Conservation (phyloP, 2,329 filamentous ascomycete species). For the Fusarium hostae region DNA sequence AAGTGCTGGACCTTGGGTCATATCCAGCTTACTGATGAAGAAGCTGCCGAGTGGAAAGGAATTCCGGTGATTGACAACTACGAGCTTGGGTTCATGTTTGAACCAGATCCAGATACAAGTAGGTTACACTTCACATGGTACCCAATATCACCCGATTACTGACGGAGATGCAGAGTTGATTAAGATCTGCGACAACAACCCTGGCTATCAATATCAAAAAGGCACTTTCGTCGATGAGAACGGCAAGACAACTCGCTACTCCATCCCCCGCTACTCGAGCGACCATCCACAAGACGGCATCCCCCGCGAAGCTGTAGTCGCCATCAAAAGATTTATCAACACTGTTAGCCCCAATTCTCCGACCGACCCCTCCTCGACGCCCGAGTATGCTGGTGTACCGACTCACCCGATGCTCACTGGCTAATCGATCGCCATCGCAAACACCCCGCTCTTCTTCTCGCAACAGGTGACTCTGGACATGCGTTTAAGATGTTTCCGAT, state of each 20-base stretch:
- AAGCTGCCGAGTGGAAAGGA: neutral
- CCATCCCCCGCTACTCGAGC: constrained; percentile 5
- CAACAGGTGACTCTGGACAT: constrained; percentile 4
- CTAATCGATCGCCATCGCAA: constrained; percentile 3
- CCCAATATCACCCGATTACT: neutral
- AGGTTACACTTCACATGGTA: fast-evolving
- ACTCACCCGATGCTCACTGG: constrained; percentile 11
- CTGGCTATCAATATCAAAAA: neutral
- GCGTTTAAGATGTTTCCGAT: constrained; percentile 16
- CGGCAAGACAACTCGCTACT: neutral
- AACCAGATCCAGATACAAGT: constrained; percentile 8
- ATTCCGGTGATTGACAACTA: constrained; percentile 2
- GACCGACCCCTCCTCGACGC: neutral
- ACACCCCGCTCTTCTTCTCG: neutral
- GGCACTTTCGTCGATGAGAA: neutral
- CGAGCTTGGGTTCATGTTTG: constrained; percentile 21
- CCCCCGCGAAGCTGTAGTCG: neutral
- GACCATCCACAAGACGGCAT: neutral
- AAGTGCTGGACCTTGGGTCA: constrained; percentile 9
- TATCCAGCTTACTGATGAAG: neutral
- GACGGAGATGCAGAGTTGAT: neutral
- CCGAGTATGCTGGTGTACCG: neutral
- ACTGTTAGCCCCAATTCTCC: constrained; percentile 7
- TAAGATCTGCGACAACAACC: constrained; percentile 16
- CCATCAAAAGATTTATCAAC: neutral